These are phyloP conservation scores for Colletotrichum theobromicola DNA, from an alignment of 2,329 filamentous ascomycete genomes.

Conservation along the genomic window DNA sequence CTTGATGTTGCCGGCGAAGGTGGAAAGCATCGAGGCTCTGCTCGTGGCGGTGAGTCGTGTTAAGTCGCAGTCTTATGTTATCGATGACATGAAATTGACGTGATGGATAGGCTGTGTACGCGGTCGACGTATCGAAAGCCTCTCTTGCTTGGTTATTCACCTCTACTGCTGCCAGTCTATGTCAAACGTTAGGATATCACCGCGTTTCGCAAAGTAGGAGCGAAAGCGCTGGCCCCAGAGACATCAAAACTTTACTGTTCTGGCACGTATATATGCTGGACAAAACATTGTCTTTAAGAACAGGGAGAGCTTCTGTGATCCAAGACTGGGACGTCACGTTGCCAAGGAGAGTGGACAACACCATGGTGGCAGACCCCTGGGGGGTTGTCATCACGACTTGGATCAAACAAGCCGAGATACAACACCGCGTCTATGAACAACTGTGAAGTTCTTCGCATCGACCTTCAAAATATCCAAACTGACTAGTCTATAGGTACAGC, in stretches of 20 bases:
- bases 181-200: slow-evolving; percentile 68
- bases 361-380: slow-evolving; percentile 44
- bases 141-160: slow-evolving; percentile 70
- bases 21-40: slow-evolving; percentile 62
- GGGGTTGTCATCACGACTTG: slow-evolving; percentile 55
- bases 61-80: background rate
- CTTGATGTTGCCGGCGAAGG: slow-evolving; percentile 59
- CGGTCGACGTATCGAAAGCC: slow-evolving; percentile 66
- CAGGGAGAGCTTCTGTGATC: slow-evolving; percentile 59
- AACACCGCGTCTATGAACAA: slow-evolving; percentile 64
- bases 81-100: background rate
- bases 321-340: slow-evolving; percentile 65
- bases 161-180: slow-evolving; percentile 63
- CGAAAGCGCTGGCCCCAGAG: slow-evolving; percentile 31
- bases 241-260: slow-evolving; percentile 48
- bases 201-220: slow-evolving; percentile 40
- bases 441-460: slow-evolving; percentile 27
- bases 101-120: slow-evolving; percentile 57
- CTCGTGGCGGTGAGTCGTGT: slow-evolving; percentile 56
- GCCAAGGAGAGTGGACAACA: slow-evolving; percentile 37
- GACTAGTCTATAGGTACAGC: slow-evolving; percentile 48
- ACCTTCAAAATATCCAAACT: background rate
- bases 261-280: slow-evolving; percentile 61
- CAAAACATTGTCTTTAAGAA: slow-evolving; percentile 58
- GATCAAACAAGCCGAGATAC: slow-evolving; percentile 60